Evolutionary conservation across 2,329 filamentous ascomycete genomes (phyloP), one percentile per base, ranked within the genome.

Genomic region (Macrophomina pseudophaseolina): DNA sequence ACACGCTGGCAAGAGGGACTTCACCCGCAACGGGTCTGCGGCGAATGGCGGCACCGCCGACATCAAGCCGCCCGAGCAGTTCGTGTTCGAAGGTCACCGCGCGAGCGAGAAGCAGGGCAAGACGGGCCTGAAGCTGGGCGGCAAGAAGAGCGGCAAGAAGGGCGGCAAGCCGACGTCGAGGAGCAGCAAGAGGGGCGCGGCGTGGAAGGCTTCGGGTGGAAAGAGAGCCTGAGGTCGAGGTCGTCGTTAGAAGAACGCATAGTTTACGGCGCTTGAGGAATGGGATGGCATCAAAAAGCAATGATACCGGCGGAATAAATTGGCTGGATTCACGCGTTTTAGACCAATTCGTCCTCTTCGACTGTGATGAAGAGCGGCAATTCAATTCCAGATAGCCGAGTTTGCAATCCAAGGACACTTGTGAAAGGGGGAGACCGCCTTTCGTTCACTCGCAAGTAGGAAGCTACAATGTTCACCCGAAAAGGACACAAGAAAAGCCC

Each of bases 21-120:
- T 66, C 67, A 58, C 68, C 68, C 56, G 49, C n/a, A 30, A 48
- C 6, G 63, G 42, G 9, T 38, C 32, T 11, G 35, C 51, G 14
- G 70, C 72, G 38, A 72, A 71, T 14, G 78, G 75, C 11, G 23
- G 23, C 23, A 23, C 23, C 23, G 23, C 23, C 23, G 23, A 23
- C 23, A 80, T 83, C 69, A 85, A 87, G 78, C 84, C 85, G 1
- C 89, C 90, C 0, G 90, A 93, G 77, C 82, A 84, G 16, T 87
- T 94, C 69, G 86, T 94, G n/a, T 94, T 94, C 72, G 92, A 96
- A 77, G 92, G 92, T 0, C 88, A 90, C 69, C 85, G 92, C 64
- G 92, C 92, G 9, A 91, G 86, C 65, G 81, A 85, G 38, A 90
- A 84, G 66, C 87, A 90, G 68, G 89, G 86, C 4, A 88, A 84